Percentiles rank a stretch among this genome's conserved stretches.
Evolutionary conservation across 345 rosid genomes (phyloP).

Genomic region (Zanthoxylum bungeanum): DNA sequence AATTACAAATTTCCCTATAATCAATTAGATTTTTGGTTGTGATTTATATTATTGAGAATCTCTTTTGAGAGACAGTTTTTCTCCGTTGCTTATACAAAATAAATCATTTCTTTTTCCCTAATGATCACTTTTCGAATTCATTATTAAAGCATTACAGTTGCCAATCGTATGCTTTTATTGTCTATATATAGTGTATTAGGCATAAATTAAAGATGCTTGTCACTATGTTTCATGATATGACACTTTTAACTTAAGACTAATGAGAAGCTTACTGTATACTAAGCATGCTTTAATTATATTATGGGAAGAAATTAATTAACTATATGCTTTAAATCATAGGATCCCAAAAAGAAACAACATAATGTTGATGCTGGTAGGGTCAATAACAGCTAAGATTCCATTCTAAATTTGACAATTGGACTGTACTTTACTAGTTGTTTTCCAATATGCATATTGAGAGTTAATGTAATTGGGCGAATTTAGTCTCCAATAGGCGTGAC

Average conservation of each 20-base stretch:
- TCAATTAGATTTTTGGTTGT: background rate
- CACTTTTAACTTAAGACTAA: background rate
- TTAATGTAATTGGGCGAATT: too few species aligned
- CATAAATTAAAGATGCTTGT: background rate
- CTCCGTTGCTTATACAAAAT: background rate
- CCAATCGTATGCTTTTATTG: background rate
- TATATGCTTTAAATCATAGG: background rate
- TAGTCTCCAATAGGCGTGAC: too few species aligned
- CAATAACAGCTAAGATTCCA: background rate
- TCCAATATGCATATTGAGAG: background rate
- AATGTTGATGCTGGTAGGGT: background rate
- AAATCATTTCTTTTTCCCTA: background rate
- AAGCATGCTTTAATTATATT: conserved; percentile 1
- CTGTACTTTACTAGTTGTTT: background rate
- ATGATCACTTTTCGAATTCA: background rate
- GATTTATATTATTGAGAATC: background rate
- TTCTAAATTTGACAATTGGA: background rate
- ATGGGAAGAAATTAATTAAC: too few species aligned
- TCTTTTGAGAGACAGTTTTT: conserved; percentile 2
- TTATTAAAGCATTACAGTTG: background rate
- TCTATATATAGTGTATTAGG: background rate
- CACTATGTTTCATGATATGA: background rate
- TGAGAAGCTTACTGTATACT: background rate
- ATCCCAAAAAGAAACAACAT: background rate
- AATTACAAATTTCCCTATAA: background rate